phyloP scores from a whole-genome alignment of 805 yeast genomes.

The Ogataea siamensis region DNA sequence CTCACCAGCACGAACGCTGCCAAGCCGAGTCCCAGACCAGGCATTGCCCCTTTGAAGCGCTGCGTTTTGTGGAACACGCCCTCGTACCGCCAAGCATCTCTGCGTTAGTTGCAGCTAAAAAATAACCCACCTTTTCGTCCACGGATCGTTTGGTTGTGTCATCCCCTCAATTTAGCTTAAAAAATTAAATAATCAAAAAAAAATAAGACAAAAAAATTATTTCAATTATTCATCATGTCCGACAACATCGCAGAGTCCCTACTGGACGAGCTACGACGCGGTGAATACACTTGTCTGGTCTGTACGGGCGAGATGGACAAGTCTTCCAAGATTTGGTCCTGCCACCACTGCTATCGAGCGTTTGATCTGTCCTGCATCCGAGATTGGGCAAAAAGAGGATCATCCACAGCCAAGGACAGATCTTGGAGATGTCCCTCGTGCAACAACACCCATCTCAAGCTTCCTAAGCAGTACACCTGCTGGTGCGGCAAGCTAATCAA shows the following conservation, averaged over 20 bases:
- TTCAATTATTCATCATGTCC: neutral
- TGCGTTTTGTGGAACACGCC: slow-evolving; percentile 74
- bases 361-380: slow-evolving; percentile 82
- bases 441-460: slow-evolving; percentile 44
- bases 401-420: slow-evolving; percentile 55
- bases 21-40: slow-evolving; percentile 77
- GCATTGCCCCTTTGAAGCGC: slow-evolving; percentile 69
- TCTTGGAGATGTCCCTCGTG: slow-evolving; percentile 89
- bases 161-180: slow-evolving; percentile 12
- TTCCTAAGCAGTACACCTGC: slow-evolving; percentile 63
- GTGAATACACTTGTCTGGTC: slow-evolving; percentile 79
- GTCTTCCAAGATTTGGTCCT: slow-evolving; percentile 71
- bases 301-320: slow-evolving; percentile 81
- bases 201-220: slow-evolving; percentile 1
- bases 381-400: slow-evolving; percentile 82
- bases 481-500: slow-evolving; percentile 85
- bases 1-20: slow-evolving; percentile 70
- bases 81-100: slow-evolving; percentile 91
- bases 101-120: slow-evolving; percentile 23
- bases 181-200: neutral
- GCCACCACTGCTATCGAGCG: slow-evolving; percentile 73
- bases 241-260: slow-evolving; percentile 34
- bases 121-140: slow-evolving; percentile 41
- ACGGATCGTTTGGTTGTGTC: slow-evolving; percentile 39
- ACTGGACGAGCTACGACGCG: slow-evolving; percentile 56